Evolutionary conservation across 257 asterid genomes (phyloP), one percentile per base, ranked within the genome.

Genomic region (Solanum etuberosum): DNA sequence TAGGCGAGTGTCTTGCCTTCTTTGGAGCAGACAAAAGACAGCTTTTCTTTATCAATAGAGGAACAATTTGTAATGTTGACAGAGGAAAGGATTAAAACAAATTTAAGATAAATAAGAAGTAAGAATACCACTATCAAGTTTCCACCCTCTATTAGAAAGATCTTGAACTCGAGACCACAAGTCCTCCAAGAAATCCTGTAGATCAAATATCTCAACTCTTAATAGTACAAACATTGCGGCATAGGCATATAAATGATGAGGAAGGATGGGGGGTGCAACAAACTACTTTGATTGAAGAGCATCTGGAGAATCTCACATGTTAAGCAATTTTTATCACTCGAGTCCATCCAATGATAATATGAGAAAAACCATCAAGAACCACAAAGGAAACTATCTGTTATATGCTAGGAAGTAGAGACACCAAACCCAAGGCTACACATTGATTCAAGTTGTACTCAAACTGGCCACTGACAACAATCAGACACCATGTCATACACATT

Each of bases 161-260:
- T 97, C 98, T 90, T 91, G 99, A 88, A 97, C 88, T 83, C 97
- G 91, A 91, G 92, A 88, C 99, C 99, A 97, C 68, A 96, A 90
- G 87, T 97, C 99, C 93, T 94, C 98, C 95, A 96, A 86, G 92
- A 95, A 94, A 90, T 97, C 99, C 99, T 97, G 90, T 71, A 82
- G 84, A 87, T 71, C 72, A 57, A 87, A 72, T 85, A 63, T 57
- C 31, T 31, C 67, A 59, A 85, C 32, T 32, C 42, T 85, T 74
- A 88, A 80, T 14, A 76, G 18, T 27, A 16, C 40, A 80, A 80
- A 16, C 27, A 80, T 5, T 43, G 65, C 42, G 2, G 25, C 84
- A 46, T 80, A 16, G 57, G 27, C 40, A 46, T 46, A 29, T 80
- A 80, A 78, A 78, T 78, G 8, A 40, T 77, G 16, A 4, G 25